Percentiles rank a stretch among this genome's conserved stretches.
Conservation (phyloP, 2,329 filamentous ascomycete species). For the Colletotrichum limetticola region DNA sequence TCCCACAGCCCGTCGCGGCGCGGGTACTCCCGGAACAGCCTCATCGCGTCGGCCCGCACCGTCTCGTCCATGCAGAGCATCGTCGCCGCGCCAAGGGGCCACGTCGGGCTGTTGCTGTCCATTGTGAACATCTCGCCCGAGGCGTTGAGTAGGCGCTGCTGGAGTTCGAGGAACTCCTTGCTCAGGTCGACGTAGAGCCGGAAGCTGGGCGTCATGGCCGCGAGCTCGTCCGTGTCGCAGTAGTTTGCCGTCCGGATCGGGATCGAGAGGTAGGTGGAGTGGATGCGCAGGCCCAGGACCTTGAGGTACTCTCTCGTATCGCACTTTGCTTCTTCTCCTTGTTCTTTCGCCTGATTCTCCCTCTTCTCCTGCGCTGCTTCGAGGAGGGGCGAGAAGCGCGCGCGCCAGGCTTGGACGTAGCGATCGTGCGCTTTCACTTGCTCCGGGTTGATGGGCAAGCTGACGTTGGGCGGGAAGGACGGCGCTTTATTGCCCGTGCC, state of each 20-base stretch:
- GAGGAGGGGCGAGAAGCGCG: conserved; percentile 35
- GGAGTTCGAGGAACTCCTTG: conserved; percentile 8
- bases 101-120: conserved; percentile 42
- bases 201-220: conserved; percentile 52
- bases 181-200: conserved; percentile 30
- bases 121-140: conserved; percentile 21
- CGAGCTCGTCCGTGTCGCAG: conserved; percentile 47
- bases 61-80: conserved; percentile 51
- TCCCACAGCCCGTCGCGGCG: conserved; percentile 57
- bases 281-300: conserved; percentile 15
- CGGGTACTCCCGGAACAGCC: conserved; percentile 52
- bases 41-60: conserved; percentile 52
- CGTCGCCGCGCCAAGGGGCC: conserved; percentile 54
- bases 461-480: not conserved
- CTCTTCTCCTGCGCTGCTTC: conserved; percentile 23
- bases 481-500: conserved; percentile 14
- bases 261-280: conserved; percentile 37
- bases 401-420: conserved; percentile 15
- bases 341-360: not conserved
- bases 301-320: conserved; percentile 6
- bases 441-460: conserved; percentile 15
- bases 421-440: conserved; percentile 34
- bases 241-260: conserved; percentile 42
- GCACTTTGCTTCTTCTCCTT: not conserved
- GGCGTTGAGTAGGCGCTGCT: not conserved